Evolutionary conservation across 805 yeast genomes (phyloP).

Genomic region (Saccharomycopsis olivae): DNA sequence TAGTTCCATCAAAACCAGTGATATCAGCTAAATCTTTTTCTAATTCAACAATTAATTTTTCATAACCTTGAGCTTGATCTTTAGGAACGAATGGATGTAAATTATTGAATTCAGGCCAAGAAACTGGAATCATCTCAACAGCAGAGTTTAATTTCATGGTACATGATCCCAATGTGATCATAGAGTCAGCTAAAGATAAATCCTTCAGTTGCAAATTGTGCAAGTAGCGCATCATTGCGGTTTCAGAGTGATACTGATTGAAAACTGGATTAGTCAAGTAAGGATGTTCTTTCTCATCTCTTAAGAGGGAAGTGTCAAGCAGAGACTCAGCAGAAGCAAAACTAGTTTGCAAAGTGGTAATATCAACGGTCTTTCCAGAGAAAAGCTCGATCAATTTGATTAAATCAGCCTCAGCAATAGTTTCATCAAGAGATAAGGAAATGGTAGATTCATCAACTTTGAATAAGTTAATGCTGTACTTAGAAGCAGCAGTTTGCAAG

Average conservation of each 20-base stretch:
- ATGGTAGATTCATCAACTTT: conserved; percentile 51
- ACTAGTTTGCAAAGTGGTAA: conserved; percentile 14
- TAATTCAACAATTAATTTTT: conserved; percentile 61
- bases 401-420: conserved; percentile 58
- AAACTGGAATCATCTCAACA: conserved; percentile 85
- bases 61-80: conserved; percentile 83
- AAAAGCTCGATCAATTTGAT: conserved; percentile 47
- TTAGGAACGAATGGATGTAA: conserved; percentile 91
- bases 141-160: conserved; percentile 97
- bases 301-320: conserved; percentile 21
- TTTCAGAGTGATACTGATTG: conserved; percentile 84
- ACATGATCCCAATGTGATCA: conserved; percentile 97
- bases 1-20: conserved; percentile 86
- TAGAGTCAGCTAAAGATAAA: conserved; percentile 85
- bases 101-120: conserved; percentile 86
- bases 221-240: conserved; percentile 86
- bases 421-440: conserved; percentile 85
- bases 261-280: conserved; percentile 63
- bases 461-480: conserved; percentile 67
- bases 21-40: conserved; percentile 81
- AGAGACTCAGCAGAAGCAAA: not conserved
- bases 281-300: conserved; percentile 19
- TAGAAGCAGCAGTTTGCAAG: conserved; percentile 44
- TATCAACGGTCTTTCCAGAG: conserved; percentile 28
- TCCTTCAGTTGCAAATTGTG: conserved; percentile 80